Evolutionary conservation across 805 yeast genomes (phyloP), one percentile per base, ranked within the genome.

Genomic region (Suhomyces vadensis): DNA sequence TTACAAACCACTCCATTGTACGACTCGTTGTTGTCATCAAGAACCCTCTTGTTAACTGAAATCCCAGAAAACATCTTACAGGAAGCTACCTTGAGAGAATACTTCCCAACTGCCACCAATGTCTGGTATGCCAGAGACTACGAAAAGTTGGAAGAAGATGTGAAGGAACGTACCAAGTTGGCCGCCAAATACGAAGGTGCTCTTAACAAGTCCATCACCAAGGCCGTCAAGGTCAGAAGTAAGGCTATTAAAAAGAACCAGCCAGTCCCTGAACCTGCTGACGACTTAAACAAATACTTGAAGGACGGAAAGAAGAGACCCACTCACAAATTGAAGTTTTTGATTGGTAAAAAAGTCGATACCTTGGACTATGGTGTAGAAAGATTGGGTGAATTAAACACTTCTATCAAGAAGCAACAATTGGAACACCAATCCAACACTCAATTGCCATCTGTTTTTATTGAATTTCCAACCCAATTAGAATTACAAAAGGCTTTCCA

Each of bases 401-500:
- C 66, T 9, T 79, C 86, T 41, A 85, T 94, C 53, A 71, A 69
- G 37, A 69, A 74, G 22, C 65, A 71, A 39, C 97, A 88, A 65
- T 56, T 63, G 13, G 65, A 71, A 29, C 77, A 79, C 64, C 75
- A 75, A 39, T 65, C 75, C 6, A 73, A 74, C 48, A 71, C 78
- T 3, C 77, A 77, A 55, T 61, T 77, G 33, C 82, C 85, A 4
- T 79, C 96, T 29, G 92, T 83, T 5, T 88, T 90, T 56, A 63
- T 90, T 44, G 89, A 87, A 58, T 92, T 94, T 64, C 77, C 85
- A 40, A 75, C 87, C 48, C 97, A 90, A 65, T 76, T 85, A 48
- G 95, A 91, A 61, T 85, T 94, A 44, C 97, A 91, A 66, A 76
- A 82, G 53, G 96, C 96, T 38, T 86, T 75, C 65, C 98, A 92